Evolutionary conservation across 305 asterid species (phyloP).

Genomic region (Solanum aculeatissimum): DNA sequence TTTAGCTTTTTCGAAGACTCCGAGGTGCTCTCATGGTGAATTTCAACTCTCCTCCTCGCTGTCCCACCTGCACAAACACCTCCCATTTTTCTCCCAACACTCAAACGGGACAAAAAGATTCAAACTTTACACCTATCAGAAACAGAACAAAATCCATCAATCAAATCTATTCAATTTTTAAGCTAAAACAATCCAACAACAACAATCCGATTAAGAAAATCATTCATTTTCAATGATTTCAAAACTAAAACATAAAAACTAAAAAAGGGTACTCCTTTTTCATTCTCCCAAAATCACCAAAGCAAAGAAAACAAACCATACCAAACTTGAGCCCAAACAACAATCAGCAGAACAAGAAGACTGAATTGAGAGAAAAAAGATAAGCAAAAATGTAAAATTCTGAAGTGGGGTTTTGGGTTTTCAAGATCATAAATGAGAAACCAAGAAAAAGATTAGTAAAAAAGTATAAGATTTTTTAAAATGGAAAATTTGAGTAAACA

Average conservation of each 20-base stretch:
- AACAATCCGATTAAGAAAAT: not conserved
- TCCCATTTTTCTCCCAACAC: slow-evolving; percentile 18
- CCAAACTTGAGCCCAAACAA: not conserved
- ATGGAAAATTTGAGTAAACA: not conserved
- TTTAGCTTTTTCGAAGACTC: slow-evolving; percentile 73
- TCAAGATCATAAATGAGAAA: not conserved
- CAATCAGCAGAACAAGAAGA: not conserved
- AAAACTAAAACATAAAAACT: not conserved
- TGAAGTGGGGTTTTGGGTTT: not conserved
- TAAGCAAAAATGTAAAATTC: not conserved
- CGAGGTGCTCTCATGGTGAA: slow-evolving; percentile 34
- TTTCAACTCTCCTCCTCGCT: slow-evolving; percentile 27
- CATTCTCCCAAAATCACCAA: not conserved
- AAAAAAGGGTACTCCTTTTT: not conserved
- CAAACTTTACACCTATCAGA: not conserved
- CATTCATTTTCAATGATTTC: not conserved
- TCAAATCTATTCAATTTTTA: not conserved
- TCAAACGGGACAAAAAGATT: not conserved
- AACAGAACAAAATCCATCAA: not conserved
- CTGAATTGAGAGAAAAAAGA: not conserved
- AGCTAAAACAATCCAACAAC: not conserved
- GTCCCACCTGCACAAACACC: slow-evolving; percentile 77
- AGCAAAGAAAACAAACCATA: not conserved
- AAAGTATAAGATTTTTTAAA: not conserved
- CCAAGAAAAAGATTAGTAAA: not conserved